Percentiles rank a stretch among this genome's conserved stretches.
These are phyloP conservation scores for Pythium diclinum DNA, from an alignment of 352 stramenopile genomes.

Conservation along the genomic window DNA sequence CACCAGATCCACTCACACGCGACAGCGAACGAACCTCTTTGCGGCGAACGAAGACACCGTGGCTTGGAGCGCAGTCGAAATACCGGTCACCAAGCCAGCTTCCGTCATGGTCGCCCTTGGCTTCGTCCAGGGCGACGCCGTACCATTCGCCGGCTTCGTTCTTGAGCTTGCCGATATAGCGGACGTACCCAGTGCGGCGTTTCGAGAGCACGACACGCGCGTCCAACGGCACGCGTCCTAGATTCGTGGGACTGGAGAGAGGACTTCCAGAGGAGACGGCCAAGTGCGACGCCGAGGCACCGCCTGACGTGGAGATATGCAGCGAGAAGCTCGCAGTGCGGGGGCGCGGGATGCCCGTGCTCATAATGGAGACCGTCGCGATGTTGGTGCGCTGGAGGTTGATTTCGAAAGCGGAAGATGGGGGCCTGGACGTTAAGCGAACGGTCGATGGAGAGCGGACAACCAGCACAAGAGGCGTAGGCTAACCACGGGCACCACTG, in stretches of 20 bases:
- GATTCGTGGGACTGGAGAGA: conserved; percentile 12
- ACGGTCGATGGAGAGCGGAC: neutral
- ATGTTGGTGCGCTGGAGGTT: neutral
- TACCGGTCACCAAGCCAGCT: conserved; percentile 45
- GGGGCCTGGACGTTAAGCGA: neutral
- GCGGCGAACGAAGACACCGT: conserved; percentile 60
- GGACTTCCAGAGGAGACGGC: neutral
- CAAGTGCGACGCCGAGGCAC: neutral
- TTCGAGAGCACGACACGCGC: conserved; percentile 56
- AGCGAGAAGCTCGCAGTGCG: conserved; percentile 27
- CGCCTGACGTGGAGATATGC: conserved; percentile 19
- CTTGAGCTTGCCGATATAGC: conserved; percentile 58
- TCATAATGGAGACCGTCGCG: conserved; percentile 12
- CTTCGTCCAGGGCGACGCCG: conserved; percentile 58
- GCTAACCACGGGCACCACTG: no score
- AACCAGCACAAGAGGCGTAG: neutral
- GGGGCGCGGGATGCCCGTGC: conserved; percentile 24
- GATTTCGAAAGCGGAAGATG: neutral
- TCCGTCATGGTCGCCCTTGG: conserved; percentile 57
- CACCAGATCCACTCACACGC: no score
- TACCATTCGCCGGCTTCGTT: conserved; percentile 66
- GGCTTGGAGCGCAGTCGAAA: conserved; percentile 48
- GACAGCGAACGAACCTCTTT: conserved; percentile 47
- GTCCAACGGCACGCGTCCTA: conserved; percentile 45
- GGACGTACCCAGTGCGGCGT: conserved; percentile 49